Evolutionary conservation across 805 yeast genomes (phyloP).

Genomic region (Starmerella apis): DNA sequence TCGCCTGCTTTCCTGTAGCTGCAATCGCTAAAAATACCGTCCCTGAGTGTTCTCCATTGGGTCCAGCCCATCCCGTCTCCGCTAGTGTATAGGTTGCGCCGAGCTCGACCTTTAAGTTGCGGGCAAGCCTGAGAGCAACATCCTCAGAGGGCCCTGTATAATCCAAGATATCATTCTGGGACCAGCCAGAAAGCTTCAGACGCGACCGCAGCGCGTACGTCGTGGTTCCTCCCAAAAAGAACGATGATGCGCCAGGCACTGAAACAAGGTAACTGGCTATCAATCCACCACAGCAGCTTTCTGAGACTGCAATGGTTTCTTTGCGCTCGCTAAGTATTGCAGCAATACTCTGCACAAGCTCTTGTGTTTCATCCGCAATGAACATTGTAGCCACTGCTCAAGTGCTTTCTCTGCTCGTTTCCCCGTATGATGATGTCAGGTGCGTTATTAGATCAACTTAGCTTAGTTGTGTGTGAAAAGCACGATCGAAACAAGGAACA

Average conservation of each 20-base stretch:
- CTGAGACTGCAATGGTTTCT: constrained; percentile 69
- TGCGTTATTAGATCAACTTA: no score
- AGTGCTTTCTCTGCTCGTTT: no score
- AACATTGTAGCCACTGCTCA: constrained; percentile 31
- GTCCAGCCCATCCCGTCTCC: constrained; percentile 86
- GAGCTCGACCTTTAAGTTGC: constrained; percentile 67
- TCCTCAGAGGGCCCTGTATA: constrained; percentile 76
- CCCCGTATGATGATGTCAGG: no score
- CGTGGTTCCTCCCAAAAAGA: constrained; percentile 74
- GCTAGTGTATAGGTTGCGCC: constrained; percentile 75
- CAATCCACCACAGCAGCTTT: constrained; percentile 76
- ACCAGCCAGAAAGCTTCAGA: constrained; percentile 69
- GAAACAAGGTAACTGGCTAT: constrained; percentile 70
- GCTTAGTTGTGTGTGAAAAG: no score
- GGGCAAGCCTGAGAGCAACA: constrained; percentile 65
- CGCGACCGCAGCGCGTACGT: constrained; percentile 70
- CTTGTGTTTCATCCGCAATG: constrained; percentile 49
- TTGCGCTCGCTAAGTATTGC: constrained; percentile 41
- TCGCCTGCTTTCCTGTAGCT: constrained; percentile 47
- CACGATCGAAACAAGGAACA: no score
- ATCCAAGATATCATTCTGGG: constrained; percentile 51
- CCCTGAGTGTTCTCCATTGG: constrained; percentile 44
- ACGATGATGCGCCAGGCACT: constrained; percentile 74
- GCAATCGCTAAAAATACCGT: constrained; percentile 61
- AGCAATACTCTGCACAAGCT: constrained; percentile 49